Base-by-base conservation (phyloP, 2,329 filamentous ascomycete species). In the Hypoxylon sp. region DNA sequence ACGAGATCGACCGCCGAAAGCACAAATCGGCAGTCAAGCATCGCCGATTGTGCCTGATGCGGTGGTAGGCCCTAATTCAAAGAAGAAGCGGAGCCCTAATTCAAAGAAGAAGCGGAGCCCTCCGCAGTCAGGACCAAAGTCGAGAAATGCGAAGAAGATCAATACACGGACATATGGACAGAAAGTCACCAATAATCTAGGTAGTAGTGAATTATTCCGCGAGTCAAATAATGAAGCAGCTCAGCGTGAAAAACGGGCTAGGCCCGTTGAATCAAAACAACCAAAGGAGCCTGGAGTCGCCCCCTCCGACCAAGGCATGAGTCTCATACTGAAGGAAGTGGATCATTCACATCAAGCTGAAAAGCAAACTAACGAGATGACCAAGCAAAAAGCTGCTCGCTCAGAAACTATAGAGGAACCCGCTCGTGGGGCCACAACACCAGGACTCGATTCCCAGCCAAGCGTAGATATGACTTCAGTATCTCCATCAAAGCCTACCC, bases 41-140 rank as follows among this genome's bases (percentile, higher is more conserved):
- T 51, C 38, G 7, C 52, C n/a, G 9, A n/a, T 5, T 2, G n/a
- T 10, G 10, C 13, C 21, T 28, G n/a, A 48, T n/a, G 14, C 23
- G 3, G 32, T 23, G 10, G 41, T 63, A 52, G 60, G 61, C 3
- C 53, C 68, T 0, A 70, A 71, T 43, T 69, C 67, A 21, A 70
- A 67, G 52, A 73, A 65, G 63, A 73, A 70, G 64, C 63, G 67
- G 19, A 67, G 64, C n/a, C 62, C 65, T 41, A 70, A 71, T 43
- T 69, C 67, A 21, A 70, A 67, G 52, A 73, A 65, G 63, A 73
- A 70, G 64, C 63, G 67, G 19, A 67, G 64, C n/a, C 62, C 65
- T 41, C 43, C 57, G 14, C 52, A 57, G 2, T 59, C 63, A 5
- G 52, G 21, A 34, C 36, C 50, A n/a, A 56, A 60, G 19, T 17